Base-by-base conservation (phyloP, 2,329 filamentous ascomycete species). In the Colletotrichum gloeosporioides region DNA sequence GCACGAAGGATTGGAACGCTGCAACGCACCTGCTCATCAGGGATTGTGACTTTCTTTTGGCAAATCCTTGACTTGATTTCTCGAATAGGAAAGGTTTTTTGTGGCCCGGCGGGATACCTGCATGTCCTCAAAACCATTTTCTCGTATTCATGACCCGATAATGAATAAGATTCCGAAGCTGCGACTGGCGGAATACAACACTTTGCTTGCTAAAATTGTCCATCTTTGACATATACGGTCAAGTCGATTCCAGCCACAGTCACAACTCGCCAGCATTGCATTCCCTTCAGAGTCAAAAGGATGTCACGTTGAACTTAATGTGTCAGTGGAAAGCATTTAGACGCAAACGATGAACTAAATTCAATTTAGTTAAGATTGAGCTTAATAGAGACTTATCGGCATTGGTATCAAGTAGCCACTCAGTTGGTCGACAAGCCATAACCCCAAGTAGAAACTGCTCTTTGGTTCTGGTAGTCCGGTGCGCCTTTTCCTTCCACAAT, bases 401-500 rank as follows among this genome's bases (percentile, higher is more conserved):
- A 53, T 53, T 4, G 44, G 44, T 53, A 53, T 53, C 44, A 53
- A 53, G 44, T 53, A 13, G n/a, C 44, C n/a, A 22, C 44, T 53
- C 44, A 53, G n/a, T 53, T 53, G 44, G 44, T 53, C 44, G 44
- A 53, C n/a, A 53, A 22, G 44, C 44, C 44, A 18, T 70, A 70
- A 25, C 68, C 57, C 68, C 68, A 70, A 10, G 68, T 70, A 18
- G 68, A 57, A 15, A 70, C 57, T n/a, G 68, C 68, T 55, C 68
- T 70, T 55, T 70, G 68, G 22, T 36, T 59, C 29, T 70, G 68
- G 36, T 70, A 70, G 8, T 70, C 68, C 9, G 57, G 57, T 34
- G 68, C 68, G 3, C 68, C 83, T 82, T 89, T 91, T 1, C 87
- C 90, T 53, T 87, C 85, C 5, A 93, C 82, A 31, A 70, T 53